A percentile compares a stretch with the other conserved stretches of the same genome.
These are phyloP conservation scores for Exidia glandulosa DNA, from an alignment of 768 basidiomycete genomes.

Conservation along the genomic window DNA sequence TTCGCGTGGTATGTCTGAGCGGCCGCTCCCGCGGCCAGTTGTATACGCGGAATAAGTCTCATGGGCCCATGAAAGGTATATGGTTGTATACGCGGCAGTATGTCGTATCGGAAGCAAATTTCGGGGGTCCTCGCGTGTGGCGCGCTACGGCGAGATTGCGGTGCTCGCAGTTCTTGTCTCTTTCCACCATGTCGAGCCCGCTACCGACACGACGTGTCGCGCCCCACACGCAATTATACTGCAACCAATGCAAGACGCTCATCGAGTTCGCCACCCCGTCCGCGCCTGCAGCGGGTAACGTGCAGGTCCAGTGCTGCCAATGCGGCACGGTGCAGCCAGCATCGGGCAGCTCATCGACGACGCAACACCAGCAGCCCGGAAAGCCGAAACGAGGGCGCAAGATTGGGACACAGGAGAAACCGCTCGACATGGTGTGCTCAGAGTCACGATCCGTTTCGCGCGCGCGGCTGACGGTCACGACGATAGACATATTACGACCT, in stretches of 20 bases:
- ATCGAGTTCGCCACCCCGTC: neutral
- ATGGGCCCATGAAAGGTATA: too few species aligned
- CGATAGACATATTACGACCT: neutral
- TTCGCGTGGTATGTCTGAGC: too few species aligned
- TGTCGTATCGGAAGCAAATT: too few species aligned
- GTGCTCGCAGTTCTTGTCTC: too few species aligned
- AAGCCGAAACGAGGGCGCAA: slow-evolving; percentile 47
- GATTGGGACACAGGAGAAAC: slow-evolving; percentile 81
- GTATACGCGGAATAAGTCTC: too few species aligned
- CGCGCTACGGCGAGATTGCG: too few species aligned
- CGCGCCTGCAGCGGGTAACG: slow-evolving; percentile 16
- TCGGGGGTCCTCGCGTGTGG: too few species aligned
- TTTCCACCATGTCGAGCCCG: too few species aligned
- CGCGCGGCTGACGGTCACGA: neutral
- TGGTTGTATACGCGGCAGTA: too few species aligned
- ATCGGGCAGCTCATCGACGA: slow-evolving; percentile 12
- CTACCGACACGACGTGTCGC: neutral
- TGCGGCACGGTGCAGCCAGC: slow-evolving; percentile 37
- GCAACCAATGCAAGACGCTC: neutral
- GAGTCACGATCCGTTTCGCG: slow-evolving; percentile 23
- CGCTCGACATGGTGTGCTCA: slow-evolving; percentile 85
- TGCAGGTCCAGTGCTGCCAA: slow-evolving; percentile 59
- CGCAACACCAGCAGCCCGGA: slow-evolving; percentile 1
- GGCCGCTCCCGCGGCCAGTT: too few species aligned
- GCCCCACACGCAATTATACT: neutral